Base-by-base conservation (phyloP, 2,329 filamentous ascomycete genomes). In the Alternaria infectoria region DNA sequence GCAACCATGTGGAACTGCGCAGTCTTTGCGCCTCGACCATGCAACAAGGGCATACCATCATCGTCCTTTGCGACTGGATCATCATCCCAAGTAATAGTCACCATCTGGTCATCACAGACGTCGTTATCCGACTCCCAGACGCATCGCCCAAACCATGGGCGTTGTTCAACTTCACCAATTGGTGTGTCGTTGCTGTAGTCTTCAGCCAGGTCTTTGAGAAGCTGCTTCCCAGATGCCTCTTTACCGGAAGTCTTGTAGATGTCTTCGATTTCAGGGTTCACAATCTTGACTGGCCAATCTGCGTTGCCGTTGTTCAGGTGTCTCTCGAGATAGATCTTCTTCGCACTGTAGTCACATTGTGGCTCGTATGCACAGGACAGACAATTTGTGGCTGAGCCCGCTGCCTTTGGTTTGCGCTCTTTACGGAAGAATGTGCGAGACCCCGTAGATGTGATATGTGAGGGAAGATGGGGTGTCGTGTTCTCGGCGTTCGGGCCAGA, bases 1-100 rank as follows among this genome's bases (percentile, higher is more conserved):
- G 95, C 93, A 3, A 95, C 90, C 95, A 98, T 97, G 80, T 98
- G 95, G 77, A 98, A 92, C 2, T 89, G 89, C 1, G 94, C 95
- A 15, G 91, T 93, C 82, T 98, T 98, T 46, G 93, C 88, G 2
- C 88, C 88, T 23, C 89, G 84, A 60, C 70, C 70, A 21, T 71
- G 60, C 10, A 77, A 28, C 3, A 62, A 51, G 5, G 64, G 63
- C 8, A 47, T 28, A 2, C 68, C 71, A 10, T 71, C 51, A 3
- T 66, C 61, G 30, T 72, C 70, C 0, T 65, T 58, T 10, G 26
- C 51, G 3, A 83, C 68, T 0, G 82, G 82, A 63, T 92, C 89
- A 47, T 96, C 92, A 12, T 93, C 91, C 93, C 95, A 98, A 5
- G 87, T 89, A 56, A 98, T 88, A 0, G 91, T 95, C 19, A 98